Base-by-base conservation (phyloP, 1,284 basidiomycete species). In the Trichosporon inkin region DNA sequence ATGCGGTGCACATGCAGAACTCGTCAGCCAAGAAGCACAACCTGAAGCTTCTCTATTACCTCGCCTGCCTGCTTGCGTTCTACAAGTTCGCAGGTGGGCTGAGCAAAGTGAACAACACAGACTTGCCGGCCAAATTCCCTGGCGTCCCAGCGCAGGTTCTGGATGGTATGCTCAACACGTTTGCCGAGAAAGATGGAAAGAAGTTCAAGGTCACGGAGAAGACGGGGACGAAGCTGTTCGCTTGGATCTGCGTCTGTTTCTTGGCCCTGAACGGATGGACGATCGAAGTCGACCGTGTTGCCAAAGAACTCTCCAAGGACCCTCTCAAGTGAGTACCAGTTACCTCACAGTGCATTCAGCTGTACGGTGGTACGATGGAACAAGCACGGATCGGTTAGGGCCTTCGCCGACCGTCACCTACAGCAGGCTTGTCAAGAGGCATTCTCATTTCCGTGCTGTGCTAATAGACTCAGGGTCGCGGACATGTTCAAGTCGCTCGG, bases 181-280 rank as follows among this genome's bases (percentile, higher is more conserved):
- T 94, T 76, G 86, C 90, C 0, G 90, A 94, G 76, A 81, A 78
- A 0, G 75, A 84, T 10, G 73, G 68, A 13, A 74, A 69, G 68
- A 90, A 87, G 61, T 79, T 83, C n/a, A 81, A 83, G 56, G 80
- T 86, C 35, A 95, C 92, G 1, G 82, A 86, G 4, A 82, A 84
- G 58, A 86, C 82, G 37, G 83, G 88, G 71, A 86, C 86, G 5
- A 84, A 84, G 67, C 80, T 95, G 1, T 76, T 92, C 51, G 84
- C 88, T 1, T 84, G 91, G 70, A 83, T 92, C 71, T 87, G 92
- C 65, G 86, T 88, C 0, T 79, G 93, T 0, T 90, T 87, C 70
- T 82, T 95, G 24, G 85, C 84, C 40, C 73, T 90, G 10, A 91
- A 95, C 66, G 83, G 85, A 60, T 94, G 84, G 70, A 84, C 84